These are phyloP conservation scores for Trypanosoma caninum DNA, from an alignment of 208 protist genomes.

Conservation along the genomic window DNA sequence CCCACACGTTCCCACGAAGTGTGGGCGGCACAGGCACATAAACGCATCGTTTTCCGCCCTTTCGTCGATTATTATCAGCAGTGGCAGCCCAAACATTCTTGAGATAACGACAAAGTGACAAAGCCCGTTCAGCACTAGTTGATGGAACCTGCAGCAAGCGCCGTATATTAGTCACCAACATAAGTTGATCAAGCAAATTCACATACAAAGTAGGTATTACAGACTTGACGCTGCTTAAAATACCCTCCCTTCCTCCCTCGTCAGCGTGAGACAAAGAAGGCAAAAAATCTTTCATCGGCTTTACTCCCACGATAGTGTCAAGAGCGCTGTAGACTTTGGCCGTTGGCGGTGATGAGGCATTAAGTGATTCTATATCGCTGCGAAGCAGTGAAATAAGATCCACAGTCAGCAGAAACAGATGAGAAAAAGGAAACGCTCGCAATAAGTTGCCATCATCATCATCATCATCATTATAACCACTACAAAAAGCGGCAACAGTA, in stretches of 20 bases:
- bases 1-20: conserved; percentile 87
- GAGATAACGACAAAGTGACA: conserved; percentile 28
- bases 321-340: neutral
- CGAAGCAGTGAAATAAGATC: conserved; percentile 7
- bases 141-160: conserved; percentile 3
- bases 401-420: conserved; percentile 7
- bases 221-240: conserved; percentile 21
- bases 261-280: neutral
- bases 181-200: conserved; percentile 33
- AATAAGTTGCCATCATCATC: neutral
- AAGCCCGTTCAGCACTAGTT: neutral
- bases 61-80: too few relatives aligned
- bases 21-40: conserved; percentile 62
- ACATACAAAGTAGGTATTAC: conserved; percentile 32
- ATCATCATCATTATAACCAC: neutral
- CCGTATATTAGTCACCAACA: conserved; percentile 27
- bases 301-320: conserved; percentile 15
- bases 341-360: neutral
- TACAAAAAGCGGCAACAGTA: neutral
- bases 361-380: conserved; percentile 11
- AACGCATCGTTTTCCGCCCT: neutral
- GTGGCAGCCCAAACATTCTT: conserved; percentile 5
- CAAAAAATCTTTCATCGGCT: neutral
- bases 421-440: conserved; percentile 19
- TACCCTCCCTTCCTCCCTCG: neutral